Evolutionary conservation across 768 basidiomycete species (phyloP).

Genomic region (Candolleomyces aberdarensis): DNA sequence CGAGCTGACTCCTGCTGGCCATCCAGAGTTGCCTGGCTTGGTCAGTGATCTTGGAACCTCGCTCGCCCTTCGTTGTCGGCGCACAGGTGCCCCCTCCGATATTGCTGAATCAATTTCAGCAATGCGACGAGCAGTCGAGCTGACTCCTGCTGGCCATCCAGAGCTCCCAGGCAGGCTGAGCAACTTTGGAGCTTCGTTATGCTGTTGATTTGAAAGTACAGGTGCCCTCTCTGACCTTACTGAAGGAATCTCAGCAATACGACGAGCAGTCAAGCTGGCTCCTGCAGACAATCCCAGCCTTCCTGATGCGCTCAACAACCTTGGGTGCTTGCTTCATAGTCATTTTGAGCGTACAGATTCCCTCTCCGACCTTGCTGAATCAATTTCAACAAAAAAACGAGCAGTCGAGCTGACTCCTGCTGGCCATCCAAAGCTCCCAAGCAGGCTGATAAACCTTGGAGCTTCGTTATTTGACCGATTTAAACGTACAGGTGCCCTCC

Average conservation of each 20-base stretch:
- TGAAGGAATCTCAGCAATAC: conserved; percentile 7
- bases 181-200: no score
- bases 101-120: no score
- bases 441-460: neutral
- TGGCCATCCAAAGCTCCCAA: neutral
- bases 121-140: no score
- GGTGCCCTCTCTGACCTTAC: no score
- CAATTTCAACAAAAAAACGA: conserved; percentile 3
- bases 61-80: no score
- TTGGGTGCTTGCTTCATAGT: conserved; percentile 16
- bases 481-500: neutral
- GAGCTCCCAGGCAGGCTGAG: neutral
- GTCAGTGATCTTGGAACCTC: no score
- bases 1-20: neutral
- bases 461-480: neutral
- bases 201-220: no score
- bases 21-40: no score
- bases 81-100: no score
- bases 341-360: conserved; percentile 20
- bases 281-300: no score
- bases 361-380: conserved; percentile 14
- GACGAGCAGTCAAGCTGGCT: no score
- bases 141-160: neutral
- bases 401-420: conserved; percentile 15
- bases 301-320: conserved; percentile 10